Evolutionary conservation across 2,329 filamentous ascomycete genomes (phyloP), one percentile per base, ranked within the genome.

Genomic region (Gyromitra esculenta): DNA sequence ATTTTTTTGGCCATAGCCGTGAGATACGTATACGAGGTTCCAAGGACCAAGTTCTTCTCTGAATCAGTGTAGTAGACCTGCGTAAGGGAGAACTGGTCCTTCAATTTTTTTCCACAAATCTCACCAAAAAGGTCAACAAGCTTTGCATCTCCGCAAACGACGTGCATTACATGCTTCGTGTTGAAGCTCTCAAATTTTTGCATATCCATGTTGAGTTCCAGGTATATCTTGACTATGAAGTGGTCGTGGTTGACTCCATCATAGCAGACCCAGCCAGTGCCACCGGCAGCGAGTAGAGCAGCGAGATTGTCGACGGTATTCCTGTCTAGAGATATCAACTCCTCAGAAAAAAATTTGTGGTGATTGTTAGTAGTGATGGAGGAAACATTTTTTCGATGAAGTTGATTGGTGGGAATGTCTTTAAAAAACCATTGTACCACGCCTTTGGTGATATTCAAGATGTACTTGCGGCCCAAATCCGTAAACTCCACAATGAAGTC

Each of bases 51-150:
- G 21, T 9, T 62, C 11, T 48, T 39, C 15, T 21, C 37, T 41
- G 18, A 11, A 7, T 21, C 18, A 25, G 25, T 35, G 41, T 25
- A 43, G 41, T 25, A 43, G 41, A 71, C 13, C 15, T 64, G 67
- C 11, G 72, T 75, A 39, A 75, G 50, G 25, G 59, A 75, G n/a
- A 70, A 75, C 21, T 63, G 60, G n/a, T 75, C 59, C 15, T 64
- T 71, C 9, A 75, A 56, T 35, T 57, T 70, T 15, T 70, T 8
- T 3, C 64, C 57, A 56, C 72, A 75, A 25, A 75, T 25, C 5
- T 11, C 64, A 69, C 18, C 11, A 31, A 75, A 75, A 18, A 75
- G 15, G 13, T 35, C 39, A 15, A 35, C 56, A 59, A 70, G n/a
- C 25, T 43, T 70, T 6, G 57, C 39, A 57, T 64, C 41, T 15